Evolutionary conservation across 495 filamentous ascomycete species (phyloP).

Genomic region (Daldinia vernicosa): DNA sequence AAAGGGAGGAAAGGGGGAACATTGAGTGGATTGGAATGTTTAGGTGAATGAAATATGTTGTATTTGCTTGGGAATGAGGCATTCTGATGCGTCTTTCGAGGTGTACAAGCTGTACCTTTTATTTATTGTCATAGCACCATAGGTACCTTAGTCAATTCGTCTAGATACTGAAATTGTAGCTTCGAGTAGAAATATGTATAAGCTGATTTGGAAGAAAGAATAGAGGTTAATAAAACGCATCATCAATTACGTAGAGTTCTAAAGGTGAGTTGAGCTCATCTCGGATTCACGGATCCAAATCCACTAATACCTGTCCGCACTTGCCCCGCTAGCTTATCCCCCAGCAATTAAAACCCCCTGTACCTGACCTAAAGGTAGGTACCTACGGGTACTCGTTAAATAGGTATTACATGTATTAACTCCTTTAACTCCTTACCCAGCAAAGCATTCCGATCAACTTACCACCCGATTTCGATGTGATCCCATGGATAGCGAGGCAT

Average conservation of each 20-base stretch:
- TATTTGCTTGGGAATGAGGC: background rate
- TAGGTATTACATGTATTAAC: no score
- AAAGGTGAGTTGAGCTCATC: background rate
- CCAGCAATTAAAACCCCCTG: background rate
- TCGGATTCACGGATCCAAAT: background rate
- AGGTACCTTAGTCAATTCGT: background rate
- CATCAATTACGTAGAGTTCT: no score
- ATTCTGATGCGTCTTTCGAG: background rate
- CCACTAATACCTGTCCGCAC: background rate
- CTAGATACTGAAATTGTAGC: background rate
- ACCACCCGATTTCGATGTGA: constrained; percentile 12
- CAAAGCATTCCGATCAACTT: background rate
- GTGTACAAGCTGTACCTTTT: background rate
- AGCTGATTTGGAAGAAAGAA: background rate
- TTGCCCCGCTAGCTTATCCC: background rate
- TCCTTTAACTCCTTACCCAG: background rate
- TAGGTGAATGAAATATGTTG: background rate
- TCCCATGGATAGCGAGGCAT: constrained; percentile 29
- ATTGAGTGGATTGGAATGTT: constrained; percentile 40
- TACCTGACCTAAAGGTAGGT: background rate
- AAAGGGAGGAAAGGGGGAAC: background rate
- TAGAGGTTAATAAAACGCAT: background rate
- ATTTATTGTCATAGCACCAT: background rate
- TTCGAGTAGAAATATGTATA: background rate
- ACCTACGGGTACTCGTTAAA: background rate